A percentile compares a stretch with the other conserved stretches of the same genome.
phyloP scores from a whole-genome alignment of 306 rosid species.

The Cajanus cajan region DNA sequence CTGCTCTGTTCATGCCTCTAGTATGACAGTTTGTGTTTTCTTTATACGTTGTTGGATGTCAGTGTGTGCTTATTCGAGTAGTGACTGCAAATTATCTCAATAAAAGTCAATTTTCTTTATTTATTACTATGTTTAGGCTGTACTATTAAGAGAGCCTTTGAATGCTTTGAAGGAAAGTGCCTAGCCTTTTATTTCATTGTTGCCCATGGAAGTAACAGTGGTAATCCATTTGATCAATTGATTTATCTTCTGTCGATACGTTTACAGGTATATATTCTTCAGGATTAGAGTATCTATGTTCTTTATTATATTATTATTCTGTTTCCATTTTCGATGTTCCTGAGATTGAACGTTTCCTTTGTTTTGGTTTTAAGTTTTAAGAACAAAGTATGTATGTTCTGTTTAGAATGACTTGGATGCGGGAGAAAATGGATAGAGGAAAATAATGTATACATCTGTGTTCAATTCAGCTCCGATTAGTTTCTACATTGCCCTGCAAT shows the following conservation, averaged over 20 bases:
- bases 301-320: neutral
- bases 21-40: neutral
- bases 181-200: neutral
- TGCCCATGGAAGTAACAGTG: neutral
- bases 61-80: neutral
- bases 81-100: no score
- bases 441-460: no score
- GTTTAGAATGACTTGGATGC: no score
- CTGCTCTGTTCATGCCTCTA: neutral
- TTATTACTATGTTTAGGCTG: neutral
- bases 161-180: neutral
- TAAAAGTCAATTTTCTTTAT: neutral
- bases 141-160: neutral
- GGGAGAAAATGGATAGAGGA: no score
- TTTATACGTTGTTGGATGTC: neutral
- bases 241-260: neutral
- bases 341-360: neutral
- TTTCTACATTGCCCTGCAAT: neutral
- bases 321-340: neutral
- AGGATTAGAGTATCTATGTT: neutral
- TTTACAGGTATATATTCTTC: neutral
- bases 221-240: neutral
- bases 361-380: no score
- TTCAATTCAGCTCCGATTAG: neutral
- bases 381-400: no score